A percentile compares a stretch with the other conserved stretches of the same genome.
These are phyloP conservation scores for Apostasia shenzhenica DNA, from an alignment of 106 monocot genomes.

Conservation along the genomic window DNA sequence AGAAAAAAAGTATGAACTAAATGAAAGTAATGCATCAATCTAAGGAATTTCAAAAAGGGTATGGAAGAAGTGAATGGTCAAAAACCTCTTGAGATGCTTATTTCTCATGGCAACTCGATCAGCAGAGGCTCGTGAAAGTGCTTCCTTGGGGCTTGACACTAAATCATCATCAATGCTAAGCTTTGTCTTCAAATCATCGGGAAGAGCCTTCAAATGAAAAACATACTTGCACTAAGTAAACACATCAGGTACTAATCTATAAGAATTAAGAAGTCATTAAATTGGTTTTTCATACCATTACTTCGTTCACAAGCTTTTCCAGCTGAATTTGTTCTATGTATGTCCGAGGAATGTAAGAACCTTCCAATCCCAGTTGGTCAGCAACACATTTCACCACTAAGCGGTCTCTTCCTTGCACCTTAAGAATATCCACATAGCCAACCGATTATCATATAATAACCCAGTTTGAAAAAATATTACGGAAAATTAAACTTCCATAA, in stretches of 20 bases:
- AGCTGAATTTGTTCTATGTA: conserved; percentile 97
- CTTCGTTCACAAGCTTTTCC: conserved; percentile 93
- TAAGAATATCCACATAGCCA: not conserved
- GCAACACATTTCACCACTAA: conserved; percentile 54
- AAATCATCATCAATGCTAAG: conserved; percentile 72
- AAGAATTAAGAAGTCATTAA: not conserved
- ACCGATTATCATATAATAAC: no score
- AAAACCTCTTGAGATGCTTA: conserved; percentile 55
- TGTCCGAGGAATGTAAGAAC: conserved; percentile 82
- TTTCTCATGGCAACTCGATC: conserved; percentile 62
- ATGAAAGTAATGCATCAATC: no score
- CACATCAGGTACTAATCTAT: not conserved
- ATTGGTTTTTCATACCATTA: conserved; percentile 30
- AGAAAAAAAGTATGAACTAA: no score
- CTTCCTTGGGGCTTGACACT: conserved; percentile 62
- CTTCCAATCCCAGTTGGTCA: conserved; percentile 76
- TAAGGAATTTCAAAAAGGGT: no score
- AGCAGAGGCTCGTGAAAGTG: conserved; percentile 67
- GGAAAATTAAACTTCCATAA: no score
- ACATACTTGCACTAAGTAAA: not conserved
- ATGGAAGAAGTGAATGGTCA: no score
- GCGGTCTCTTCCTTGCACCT: conserved; percentile 98
- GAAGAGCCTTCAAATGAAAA: conserved; percentile 56
- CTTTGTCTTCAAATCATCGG: conserved; percentile 90
- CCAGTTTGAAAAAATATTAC: no score